Base-by-base conservation (phyloP, 192 early-diverging fungal species). In the Physocladia obscura region DNA sequence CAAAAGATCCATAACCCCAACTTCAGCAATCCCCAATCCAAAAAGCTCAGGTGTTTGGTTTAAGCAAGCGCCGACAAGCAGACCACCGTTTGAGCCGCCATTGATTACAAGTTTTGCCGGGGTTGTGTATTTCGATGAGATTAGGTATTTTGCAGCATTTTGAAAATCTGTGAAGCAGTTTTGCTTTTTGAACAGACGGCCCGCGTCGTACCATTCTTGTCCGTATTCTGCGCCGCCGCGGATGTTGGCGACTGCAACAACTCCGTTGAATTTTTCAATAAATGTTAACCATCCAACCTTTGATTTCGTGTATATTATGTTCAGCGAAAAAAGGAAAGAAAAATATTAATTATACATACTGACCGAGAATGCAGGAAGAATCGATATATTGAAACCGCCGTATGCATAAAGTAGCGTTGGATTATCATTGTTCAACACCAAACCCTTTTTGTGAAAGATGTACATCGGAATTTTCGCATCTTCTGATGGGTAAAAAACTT, bases 161-260 rank as follows among this genome's bases (percentile, higher is more conserved):
- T 91, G 88, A 70, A 92, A 92, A 64, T 92, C 90, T 65, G 90
- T 89, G 79, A 90, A 90, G 21, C 79, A 79, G 70, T 89, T 91
- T 67, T 92, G 89, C 73, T 90, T 92, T 37, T 87, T 87, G 32
- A 59, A 40, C n/a, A 83, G 57, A 36, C 74, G 76, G 26, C 89
- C 90, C 19, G 27, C 31, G 48, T 82, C 61, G 67, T 86, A 78
- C 83, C 83, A 84, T 34, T 69, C 77, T 36, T 77, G 54, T 17
- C 83, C 83, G 59, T 80, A 84, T 54, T 92, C 90, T 47, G 82
- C 81, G 30, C 90, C 90, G 22, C 90, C 90, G 26, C 90, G 87
- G 51, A 92, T 73, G 76, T 90, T 89, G 39, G 88, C 87, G 21
- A 86, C 73, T 29, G 78, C 83, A 4, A 85, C 76, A 21, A 89